A percentile compares a stretch with the other conserved stretches of the same genome.
phyloP scores from a whole-genome alignment of 805 yeast species.

The Hanseniaspora mollemarum region DNA sequence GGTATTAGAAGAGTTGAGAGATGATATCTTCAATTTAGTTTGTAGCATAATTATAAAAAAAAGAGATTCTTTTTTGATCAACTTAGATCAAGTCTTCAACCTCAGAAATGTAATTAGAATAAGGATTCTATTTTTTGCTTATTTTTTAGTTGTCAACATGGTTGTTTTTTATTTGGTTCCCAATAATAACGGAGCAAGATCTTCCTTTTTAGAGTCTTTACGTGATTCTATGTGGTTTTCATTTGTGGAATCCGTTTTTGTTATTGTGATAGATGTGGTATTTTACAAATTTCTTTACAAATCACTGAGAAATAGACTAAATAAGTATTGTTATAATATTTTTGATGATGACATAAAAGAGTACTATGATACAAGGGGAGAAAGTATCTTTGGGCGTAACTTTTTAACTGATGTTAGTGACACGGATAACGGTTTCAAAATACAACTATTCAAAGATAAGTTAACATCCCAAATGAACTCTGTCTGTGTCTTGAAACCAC shows the following conservation, averaged over 20 bases:
- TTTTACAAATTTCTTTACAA: not conserved
- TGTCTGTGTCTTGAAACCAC: conserved; percentile 7
- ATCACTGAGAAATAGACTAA: not conserved
- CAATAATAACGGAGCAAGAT: not conserved
- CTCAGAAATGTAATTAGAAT: not conserved
- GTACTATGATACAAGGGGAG: conserved; percentile 1
- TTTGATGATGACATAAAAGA: conserved; percentile 9
- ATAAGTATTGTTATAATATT: not conserved
- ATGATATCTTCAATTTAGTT: not conserved
- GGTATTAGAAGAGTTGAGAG: not conserved
- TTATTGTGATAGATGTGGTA: not conserved
- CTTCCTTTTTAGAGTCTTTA: not conserved
- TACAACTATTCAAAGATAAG: conserved; percentile 7
- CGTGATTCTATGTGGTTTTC: not conserved
- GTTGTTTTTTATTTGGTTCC: not conserved
- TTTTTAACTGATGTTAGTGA: not conserved
- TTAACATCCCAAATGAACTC: not conserved
- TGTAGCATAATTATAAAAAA: not conserved
- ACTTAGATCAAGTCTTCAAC: not conserved
- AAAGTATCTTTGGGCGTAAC: conserved; percentile 1
- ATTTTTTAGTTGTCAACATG: not conserved
- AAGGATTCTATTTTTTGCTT: not conserved
- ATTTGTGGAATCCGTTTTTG: not conserved
- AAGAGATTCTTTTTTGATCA: conserved; percentile 1
- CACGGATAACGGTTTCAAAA: not conserved